Evolutionary conservation across 2,329 filamentous ascomycete species (phyloP).

Genomic region (Botryotinia globosa): DNA sequence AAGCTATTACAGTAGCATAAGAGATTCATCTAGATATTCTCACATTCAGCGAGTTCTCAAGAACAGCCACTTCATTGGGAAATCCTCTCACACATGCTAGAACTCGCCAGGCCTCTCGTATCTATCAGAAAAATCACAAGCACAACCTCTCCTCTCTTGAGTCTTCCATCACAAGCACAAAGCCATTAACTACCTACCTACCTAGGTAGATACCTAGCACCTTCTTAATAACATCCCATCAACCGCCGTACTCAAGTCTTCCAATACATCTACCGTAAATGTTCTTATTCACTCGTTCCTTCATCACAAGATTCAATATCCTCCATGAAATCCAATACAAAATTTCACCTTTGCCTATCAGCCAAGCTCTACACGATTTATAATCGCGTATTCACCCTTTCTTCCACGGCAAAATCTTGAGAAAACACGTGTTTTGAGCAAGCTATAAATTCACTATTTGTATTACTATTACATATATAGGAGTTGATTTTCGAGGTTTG

Average conservation of each 20-base stretch:
- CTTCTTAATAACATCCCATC: background rate
- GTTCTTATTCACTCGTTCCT: background rate
- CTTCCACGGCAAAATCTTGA: rapidly evolving
- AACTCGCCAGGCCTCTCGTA: background rate
- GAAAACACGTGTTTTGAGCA: background rate
- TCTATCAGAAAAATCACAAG: background rate
- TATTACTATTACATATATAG: background rate
- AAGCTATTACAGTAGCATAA: background rate
- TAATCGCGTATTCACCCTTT: background rate
- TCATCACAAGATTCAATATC: background rate
- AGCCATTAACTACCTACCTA: too few relatives aligned
- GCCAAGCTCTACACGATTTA: too few relatives aligned
- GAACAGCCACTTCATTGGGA: background rate
- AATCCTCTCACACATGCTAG: background rate
- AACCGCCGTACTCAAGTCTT: background rate
- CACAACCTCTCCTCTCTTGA: background rate
- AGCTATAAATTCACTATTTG: background rate
- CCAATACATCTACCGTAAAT: background rate
- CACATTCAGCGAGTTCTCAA: background rate
- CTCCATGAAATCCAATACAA: background rate
- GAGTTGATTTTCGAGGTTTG: background rate
- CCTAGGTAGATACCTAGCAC: too few relatives aligned
- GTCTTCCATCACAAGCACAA: background rate
- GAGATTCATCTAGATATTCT: background rate
- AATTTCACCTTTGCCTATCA: background rate